Evolutionary conservation across 2,329 filamentous ascomycete species (phyloP), one percentile per base, ranked within the genome.

Genomic region (Alternaria arborescens): DNA sequence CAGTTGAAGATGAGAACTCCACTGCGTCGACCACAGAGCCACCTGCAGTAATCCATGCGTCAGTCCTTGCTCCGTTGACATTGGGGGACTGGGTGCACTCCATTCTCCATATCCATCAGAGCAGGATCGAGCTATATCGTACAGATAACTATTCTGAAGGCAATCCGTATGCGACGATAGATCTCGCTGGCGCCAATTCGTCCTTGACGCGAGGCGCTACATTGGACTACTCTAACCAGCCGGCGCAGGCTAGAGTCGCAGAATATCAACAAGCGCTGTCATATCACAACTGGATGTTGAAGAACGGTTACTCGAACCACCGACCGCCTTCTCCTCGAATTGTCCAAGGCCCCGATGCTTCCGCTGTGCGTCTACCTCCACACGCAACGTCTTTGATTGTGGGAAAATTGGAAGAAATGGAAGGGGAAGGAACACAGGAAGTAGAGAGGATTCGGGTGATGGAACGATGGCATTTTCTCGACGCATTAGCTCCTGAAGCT

Each of bases 11-110:
- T 6, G 8, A 4, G 6, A 8, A 8, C 0, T 6, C 14, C 7
- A 2, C 6, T 42, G 5, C 5, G 3, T 34, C 32, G 2, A 43
- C 52, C 20, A 36, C 40, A 7, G 36, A 57, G 16, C 22, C 5
- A 22, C 36, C 36, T 6, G n/a, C 11, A 1, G 66, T 62, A n/a
- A 43, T 64, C 5, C 65, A 57, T 26, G 70, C 66, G 4, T 50
- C 41, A 10, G 64, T 76, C 8, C 40, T 41, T 54, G 65, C 0
- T 36, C 30, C 6, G 3, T 4, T 24, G 10, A 5, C 28, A 8
- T 16, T 5, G 14, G 6, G 6, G 12, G n/a, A 14, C 10, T 48
- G 46, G 46, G 8, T n/a, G 4, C n/a, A 24, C 30, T 48, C 46
- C 2, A 2, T 20, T 20, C 7, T 48, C 32, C 20, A 7, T 3